phyloP scores from a whole-genome alignment of 1,139 yeast species.

The Magnusiomyces starmeri region DNA sequence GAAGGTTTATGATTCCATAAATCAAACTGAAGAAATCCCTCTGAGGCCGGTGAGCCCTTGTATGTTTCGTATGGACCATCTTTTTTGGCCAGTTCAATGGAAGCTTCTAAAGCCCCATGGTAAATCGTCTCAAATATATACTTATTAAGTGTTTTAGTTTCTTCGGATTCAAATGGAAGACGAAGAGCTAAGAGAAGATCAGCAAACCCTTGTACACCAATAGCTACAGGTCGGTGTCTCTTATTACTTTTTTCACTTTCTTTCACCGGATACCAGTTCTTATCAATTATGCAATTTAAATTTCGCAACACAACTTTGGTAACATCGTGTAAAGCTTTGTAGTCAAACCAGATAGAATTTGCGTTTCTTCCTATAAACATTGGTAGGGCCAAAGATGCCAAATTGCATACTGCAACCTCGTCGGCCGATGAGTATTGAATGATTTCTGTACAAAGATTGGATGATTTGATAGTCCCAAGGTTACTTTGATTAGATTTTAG shows the following conservation, averaged over 20 bases:
- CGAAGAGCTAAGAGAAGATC: constrained; percentile 74
- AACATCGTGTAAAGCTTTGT: constrained; percentile 60
- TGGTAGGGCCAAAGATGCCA: constrained; percentile 82
- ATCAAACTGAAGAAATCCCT: constrained; percentile 73
- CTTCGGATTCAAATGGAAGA: constrained; percentile 70
- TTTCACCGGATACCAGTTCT: constrained; percentile 69
- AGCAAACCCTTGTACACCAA: constrained; percentile 88
- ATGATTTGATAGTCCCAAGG: constrained; percentile 78
- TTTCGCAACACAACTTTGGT: constrained; percentile 69
- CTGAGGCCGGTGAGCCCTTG: constrained; percentile 74
- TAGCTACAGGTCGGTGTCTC: constrained; percentile 77
- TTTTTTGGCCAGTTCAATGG: constrained; percentile 61
- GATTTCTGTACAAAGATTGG: constrained; percentile 85
- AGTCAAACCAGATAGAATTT: constrained; percentile 53
- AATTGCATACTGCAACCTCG: constrained; percentile 86
- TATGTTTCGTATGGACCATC: constrained; percentile 64
- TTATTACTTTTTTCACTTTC: constrained; percentile 63
- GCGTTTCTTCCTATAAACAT: constrained; percentile 48
- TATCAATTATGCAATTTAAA: constrained; percentile 70
- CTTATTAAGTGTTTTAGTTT: constrained; percentile 61
- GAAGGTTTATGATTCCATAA: constrained; percentile 74
- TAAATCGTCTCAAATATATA: constrained; percentile 87
- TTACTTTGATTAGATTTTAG: constrained; percentile 78
- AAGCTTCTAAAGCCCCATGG: constrained; percentile 78
- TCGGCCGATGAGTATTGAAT: constrained; percentile 83